A percentile compares a stretch with the other conserved stretches of the same genome.
phyloP scores from a whole-genome alignment of 2,329 filamentous ascomycete species.

The Penicillium italicum region DNA sequence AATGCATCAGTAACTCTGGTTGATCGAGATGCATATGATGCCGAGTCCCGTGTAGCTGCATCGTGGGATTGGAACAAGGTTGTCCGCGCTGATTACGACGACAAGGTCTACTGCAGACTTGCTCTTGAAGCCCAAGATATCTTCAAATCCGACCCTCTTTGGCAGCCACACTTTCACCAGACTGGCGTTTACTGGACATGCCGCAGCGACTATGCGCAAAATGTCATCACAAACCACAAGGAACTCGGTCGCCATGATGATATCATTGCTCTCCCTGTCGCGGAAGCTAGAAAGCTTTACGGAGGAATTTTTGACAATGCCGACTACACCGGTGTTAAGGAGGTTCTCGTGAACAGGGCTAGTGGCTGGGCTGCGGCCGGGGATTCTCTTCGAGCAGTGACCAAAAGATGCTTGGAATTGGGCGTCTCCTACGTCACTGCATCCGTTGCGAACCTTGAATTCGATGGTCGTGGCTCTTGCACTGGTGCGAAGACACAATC shows the following conservation, averaged over 20 bases:
- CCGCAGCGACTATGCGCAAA: conserved; percentile 46
- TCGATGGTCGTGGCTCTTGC: conserved; percentile 47
- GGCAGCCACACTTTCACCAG: conserved; percentile 47
- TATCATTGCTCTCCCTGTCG: conserved; percentile 47
- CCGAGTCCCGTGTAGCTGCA: conserved; percentile 32
- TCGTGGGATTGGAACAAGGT: conserved; percentile 34
- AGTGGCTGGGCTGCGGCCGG: conserved; percentile 64
- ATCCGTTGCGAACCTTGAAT: conserved; percentile 38
- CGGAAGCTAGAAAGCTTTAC: conserved; percentile 54
- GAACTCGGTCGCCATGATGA: conserved; percentile 48
- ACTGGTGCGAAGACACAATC: conserved; percentile 26
- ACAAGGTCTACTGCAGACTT: conserved; percentile 27
- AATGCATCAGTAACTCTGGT: conserved; percentile 27
- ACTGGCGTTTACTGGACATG: conserved; percentile 52
- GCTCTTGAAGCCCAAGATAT: conserved; percentile 31
- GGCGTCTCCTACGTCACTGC: conserved; percentile 59
- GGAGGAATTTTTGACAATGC: conserved; percentile 59
- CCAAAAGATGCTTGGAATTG: conserved; percentile 49
- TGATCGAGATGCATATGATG: conserved; percentile 33
- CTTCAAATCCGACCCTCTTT: conserved; percentile 36
- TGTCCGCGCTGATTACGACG: conserved; percentile 29
- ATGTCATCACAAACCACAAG: conserved; percentile 51
- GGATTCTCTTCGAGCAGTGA: conserved; percentile 55
- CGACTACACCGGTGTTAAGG: conserved; percentile 57
- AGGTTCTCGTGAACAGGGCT: conserved; percentile 56